Base-by-base conservation (phyloP, 176 grass and related monocot species). In the Typha latifolia region DNA sequence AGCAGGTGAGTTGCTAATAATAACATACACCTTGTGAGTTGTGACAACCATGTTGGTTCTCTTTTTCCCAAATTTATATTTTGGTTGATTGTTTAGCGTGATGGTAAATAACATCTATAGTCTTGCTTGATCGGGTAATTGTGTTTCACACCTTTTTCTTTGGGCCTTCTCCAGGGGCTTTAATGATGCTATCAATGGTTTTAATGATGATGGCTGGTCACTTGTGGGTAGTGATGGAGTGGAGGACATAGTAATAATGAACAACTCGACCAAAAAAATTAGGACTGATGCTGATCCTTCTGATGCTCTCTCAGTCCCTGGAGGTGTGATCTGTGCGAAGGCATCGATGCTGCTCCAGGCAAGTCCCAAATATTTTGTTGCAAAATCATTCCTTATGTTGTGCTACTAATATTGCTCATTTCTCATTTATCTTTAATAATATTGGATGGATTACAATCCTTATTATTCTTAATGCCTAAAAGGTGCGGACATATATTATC, bases 201-300 rank as follows among this genome's bases (percentile, higher is more conserved):
- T 99, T 72, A 85, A 84, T 79, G 95, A 99, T 80, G 89, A 99
- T 83, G 95, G 95, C 52, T 99, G 95, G 95, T 90, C 95, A 64
- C 66, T 83, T 31, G 85, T 94, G 79, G 79, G 61, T 48, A 82
- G 81, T 76, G 95, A 99, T 74, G 95, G 95, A 68, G 61, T 81
- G 21, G 95, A 99, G 76, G 95, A 93, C 32, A 82, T 99, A 69
- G 79, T 93, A 63, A 76, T 97, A 70, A 78, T 89, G 71, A 84
- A 75, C 61, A 99, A 94, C 63, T 74, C 79, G 62, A 78, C 83
- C 50, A 94, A 94, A 76, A 99, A 87, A 77, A 70, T 74, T 69
- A 86, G 77, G 50, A 77, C 21, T 16, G 75, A 77, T 72, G 74
- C 71, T 32, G 51, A 22, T 12, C 72, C 62, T 51, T 64, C 78